Evolutionary conservation across 2,329 filamentous ascomycete genomes (phyloP).

Genomic region (Aspergillus sp.): DNA sequence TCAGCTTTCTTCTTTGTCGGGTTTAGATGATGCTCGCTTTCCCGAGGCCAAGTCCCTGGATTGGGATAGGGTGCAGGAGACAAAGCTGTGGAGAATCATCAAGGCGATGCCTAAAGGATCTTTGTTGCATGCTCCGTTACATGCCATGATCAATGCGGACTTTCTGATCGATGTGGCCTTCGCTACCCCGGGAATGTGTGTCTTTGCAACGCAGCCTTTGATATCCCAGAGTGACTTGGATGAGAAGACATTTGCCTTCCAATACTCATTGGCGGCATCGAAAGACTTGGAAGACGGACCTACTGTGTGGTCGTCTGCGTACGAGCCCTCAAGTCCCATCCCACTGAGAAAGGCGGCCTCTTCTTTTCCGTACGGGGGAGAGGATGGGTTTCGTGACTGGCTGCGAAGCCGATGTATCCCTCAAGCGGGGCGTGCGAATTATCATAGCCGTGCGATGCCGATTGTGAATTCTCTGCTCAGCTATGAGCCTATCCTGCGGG

Average conservation of each 20-base stretch:
- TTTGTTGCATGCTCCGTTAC: constrained; percentile 73
- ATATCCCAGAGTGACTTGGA: constrained; percentile 55
- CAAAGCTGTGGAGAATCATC: constrained; percentile 82
- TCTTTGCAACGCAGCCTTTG: constrained; percentile 62
- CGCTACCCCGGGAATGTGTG: constrained; percentile 70
- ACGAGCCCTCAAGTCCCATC: constrained; percentile 61
- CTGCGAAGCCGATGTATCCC: constrained; percentile 72
- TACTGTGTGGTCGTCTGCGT: constrained; percentile 68
- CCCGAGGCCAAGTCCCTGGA: constrained; percentile 92
- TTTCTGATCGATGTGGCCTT: constrained; percentile 75
- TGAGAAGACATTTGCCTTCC: constrained; percentile 62
- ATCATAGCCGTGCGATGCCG: constrained; percentile 74
- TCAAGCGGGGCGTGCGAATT: constrained; percentile 69
- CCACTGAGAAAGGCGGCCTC: constrained; percentile 65
- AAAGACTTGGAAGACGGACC: constrained; percentile 46
- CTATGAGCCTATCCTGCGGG: constrained; percentile 87
- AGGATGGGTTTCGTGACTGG: constrained; percentile 73
- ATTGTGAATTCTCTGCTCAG: constrained; percentile 74
- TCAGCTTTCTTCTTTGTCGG: constrained; percentile 77
- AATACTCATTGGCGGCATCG: constrained; percentile 54
- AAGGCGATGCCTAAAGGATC: constrained; percentile 82
- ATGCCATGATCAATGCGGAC: constrained; percentile 87
- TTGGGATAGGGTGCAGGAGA: constrained; percentile 81
- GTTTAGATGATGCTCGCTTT: constrained; percentile 69
- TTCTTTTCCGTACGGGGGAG: constrained; percentile 72